These are phyloP conservation scores for Leccinum truebloodii DNA, from an alignment of 768 basidiomycete genomes.

Conservation along the genomic window DNA sequence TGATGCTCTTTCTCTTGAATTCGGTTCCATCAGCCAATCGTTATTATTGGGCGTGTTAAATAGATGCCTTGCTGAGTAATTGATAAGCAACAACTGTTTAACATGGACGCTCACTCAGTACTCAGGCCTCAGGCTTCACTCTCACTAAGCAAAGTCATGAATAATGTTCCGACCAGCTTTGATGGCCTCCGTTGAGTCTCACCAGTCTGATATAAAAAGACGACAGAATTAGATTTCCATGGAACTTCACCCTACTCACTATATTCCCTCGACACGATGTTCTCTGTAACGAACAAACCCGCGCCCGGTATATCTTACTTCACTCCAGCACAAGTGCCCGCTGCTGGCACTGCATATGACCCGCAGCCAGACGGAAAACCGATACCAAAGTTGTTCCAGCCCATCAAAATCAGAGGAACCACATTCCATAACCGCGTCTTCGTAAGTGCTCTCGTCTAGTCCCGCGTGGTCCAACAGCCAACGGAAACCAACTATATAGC, in stretches of 20 bases:
- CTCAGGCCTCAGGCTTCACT: background rate
- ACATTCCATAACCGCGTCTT: slow-evolving; percentile 58
- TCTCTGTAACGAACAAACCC: slow-evolving; percentile 34
- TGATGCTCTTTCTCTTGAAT: background rate
- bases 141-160: background rate
- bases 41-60: background rate
- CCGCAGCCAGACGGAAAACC: slow-evolving; percentile 42
- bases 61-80: background rate
- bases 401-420: slow-evolving; percentile 52
- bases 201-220: slow-evolving; percentile 6
- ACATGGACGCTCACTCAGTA: no score
- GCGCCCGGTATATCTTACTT: slow-evolving; percentile 47
- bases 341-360: slow-evolving; percentile 45
- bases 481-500: slow-evolving; percentile 20
- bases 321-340: slow-evolving; percentile 46
- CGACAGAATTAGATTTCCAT: background rate
- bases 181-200: background rate
- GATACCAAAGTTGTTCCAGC: slow-evolving; percentile 52
- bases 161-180: background rate
- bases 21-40: background rate
- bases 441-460: slow-evolving; percentile 32
- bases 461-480: background rate
- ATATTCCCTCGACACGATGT: slow-evolving; percentile 3
- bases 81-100: background rate
- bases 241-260: background rate